Base-by-base conservation (phyloP, 305 asterid species). In the Petunia hybrid region DNA sequence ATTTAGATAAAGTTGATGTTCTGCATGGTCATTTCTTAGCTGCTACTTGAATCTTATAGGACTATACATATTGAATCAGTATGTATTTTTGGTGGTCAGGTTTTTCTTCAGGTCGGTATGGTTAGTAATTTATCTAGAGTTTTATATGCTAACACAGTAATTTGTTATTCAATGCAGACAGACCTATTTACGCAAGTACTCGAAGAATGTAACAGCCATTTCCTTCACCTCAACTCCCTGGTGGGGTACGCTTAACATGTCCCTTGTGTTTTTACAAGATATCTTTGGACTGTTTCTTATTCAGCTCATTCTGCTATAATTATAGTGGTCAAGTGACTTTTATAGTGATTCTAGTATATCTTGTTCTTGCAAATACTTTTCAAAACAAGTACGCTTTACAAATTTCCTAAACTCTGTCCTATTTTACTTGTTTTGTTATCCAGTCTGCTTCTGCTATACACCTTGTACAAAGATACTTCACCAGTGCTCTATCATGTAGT, bases 131-230 rank as follows among this genome's bases (percentile, higher is more conserved):
- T 79, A 79, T 57, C 42, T 51, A 80, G 75, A 69, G 53, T 84
- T 81, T 82, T 9, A 42, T 83, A 77, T 82, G 63, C 60, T 55
- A 84, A 43, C 59, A 8, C 48, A 46, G 65, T 42, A 51, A 36
- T 86, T 84, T 84, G 41, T 40, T 9, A 73, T 22, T 42, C 40
- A 56, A 5, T 45, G 31, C 89, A 95, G 98, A 90, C 88, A 77
- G 94, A 91, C 76, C 84, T 94, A 80, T 91, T 94, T 76, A 80
- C 88, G 68, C 97, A 94, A 90, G 97, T 92, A 84, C 84, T 92
- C 73, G 97, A 91, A 86, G 99, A 95, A 89, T 95, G 99, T 46
- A 85, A 85, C 6, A 91, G 88, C 3, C 98, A 94, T 86, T 87
- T 90, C 76, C 87, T 80, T 75, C 93, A 89, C 61, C 94, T 94